Percentiles rank a stretch among this genome's conserved stretches.
Evolutionary conservation across 306 rosid genomes (phyloP).

Genomic region (Gillenia trifoliata): DNA sequence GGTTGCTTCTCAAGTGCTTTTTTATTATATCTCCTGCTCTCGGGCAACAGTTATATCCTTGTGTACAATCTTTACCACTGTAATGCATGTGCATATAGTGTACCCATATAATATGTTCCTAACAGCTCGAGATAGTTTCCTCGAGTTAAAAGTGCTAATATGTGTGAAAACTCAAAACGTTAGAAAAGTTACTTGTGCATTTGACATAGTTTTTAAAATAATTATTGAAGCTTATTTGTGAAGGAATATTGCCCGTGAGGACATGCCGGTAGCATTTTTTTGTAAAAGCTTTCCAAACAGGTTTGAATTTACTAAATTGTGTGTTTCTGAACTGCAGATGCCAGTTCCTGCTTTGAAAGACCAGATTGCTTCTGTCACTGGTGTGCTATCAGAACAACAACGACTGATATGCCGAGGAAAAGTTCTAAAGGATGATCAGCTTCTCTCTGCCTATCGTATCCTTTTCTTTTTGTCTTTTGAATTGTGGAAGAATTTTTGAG

Average conservation of each 20-base stretch:
- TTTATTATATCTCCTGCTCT: not conserved
- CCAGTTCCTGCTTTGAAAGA: slow-evolving; percentile 70
- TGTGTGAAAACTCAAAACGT: slow-evolving; percentile 2
- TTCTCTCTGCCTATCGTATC: slow-evolving; percentile 68
- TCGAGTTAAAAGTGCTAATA: slow-evolving; percentile 7
- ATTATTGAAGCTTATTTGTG: slow-evolving; percentile 16
- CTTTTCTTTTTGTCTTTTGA: slow-evolving; percentile 15
- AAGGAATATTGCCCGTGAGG: slow-evolving; percentile 1
- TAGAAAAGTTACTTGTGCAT: not conserved
- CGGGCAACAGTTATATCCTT: not conserved
- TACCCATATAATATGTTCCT: slow-evolving; percentile 10
- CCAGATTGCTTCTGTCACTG: slow-evolving; percentile 60
- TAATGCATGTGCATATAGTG: not conserved
- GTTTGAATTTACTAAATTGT: not conserved
- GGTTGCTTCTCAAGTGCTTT: slow-evolving; percentile 37
- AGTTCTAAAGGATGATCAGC: slow-evolving; percentile 64
- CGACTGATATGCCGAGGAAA: slow-evolving; percentile 65
- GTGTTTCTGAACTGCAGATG: slow-evolving; percentile 56
- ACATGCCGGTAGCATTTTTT: not conserved
- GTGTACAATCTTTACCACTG: not conserved
- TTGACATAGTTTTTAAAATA: not conserved
- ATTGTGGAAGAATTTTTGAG: not conserved
- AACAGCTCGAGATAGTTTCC: slow-evolving; percentile 6
- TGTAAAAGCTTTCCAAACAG: slow-evolving; percentile 2
- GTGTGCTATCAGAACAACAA: slow-evolving; percentile 56